Base-by-base conservation (phyloP, 106 monocot species). In the Ottelia alismoides region DNA sequence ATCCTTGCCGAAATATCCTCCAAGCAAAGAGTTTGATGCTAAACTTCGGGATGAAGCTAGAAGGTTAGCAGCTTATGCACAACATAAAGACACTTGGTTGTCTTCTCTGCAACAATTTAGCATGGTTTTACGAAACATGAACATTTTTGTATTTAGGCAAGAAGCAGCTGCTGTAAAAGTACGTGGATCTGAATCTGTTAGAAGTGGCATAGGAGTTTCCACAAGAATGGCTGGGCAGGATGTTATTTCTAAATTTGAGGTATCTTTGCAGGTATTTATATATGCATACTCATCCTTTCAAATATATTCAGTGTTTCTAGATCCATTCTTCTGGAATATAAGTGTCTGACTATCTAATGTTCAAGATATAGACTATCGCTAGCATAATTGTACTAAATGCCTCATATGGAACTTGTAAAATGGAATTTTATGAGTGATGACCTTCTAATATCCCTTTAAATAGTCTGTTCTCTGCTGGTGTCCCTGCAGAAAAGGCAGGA, bases 71-170 rank as follows among this genome's bases (percentile, higher is more conserved):
- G n/a, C n/a, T n/a, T n/a, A n/a, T n/a, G n/a, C n/a, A n/a, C 76
- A 76, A 30, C 16, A 70, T 72, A 6, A 73, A 63, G 28, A 76
- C 81, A 30, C 60, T 64, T 47, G n/a, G n/a, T n/a, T n/a, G n/a
- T n/a, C n/a, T n/a, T n/a, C n/a, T n/a, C n/a, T 20, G 49, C n/a
- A n/a, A n/a, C n/a, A n/a, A n/a, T n/a, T n/a, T n/a, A n/a, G n/a
- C n/a, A n/a, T n/a, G n/a, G n/a, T n/a, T n/a, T n/a, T n/a, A n/a
- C n/a, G n/a, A n/a, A n/a, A n/a, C n/a, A n/a, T n/a, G n/a, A n/a
- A n/a, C n/a, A n/a, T n/a, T n/a, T n/a, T n/a, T n/a, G n/a, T n/a
- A n/a, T n/a, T n/a, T n/a, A 67, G 73, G 45, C 61, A 60, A 56
- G 65, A 25, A 50, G 64, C 43, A 32, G 60, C 55, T 40, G 49